Percentiles rank a stretch among this genome's conserved stretches.
These are phyloP conservation scores for Saccharomycopsis lassenensis DNA, from an alignment of 805 yeast genomes.

Conservation along the genomic window DNA sequence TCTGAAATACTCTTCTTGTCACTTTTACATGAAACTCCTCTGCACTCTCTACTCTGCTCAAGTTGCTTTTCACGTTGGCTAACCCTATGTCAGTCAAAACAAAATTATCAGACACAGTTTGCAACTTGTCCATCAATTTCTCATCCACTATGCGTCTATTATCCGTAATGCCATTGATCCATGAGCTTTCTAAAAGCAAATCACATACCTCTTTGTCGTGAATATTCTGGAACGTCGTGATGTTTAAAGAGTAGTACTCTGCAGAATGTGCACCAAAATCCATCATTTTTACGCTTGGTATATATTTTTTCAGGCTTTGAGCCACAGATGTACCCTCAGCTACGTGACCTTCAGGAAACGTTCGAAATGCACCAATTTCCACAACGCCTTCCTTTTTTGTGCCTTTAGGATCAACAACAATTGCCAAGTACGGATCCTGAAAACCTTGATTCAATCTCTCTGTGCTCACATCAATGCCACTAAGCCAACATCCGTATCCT, in stretches of 20 bases:
- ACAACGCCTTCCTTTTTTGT: constrained; percentile 52
- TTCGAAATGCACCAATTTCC: constrained; percentile 84
- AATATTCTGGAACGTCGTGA: constrained; percentile 45
- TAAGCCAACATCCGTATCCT: constrained; percentile 93
- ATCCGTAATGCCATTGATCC: constrained; percentile 30
- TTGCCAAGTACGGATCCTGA: constrained; percentile 86
- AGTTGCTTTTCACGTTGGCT: no score
- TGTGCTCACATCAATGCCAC: constrained; percentile 88
- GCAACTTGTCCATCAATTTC: constrained; percentile 11
- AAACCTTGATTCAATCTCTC: constrained; percentile 75
- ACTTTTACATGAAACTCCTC: no score
- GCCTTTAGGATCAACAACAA: constrained; percentile 77
- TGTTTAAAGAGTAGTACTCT: constrained; percentile 54
- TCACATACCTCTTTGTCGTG: constrained; percentile 38
- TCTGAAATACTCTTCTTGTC: no score
- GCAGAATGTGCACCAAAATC: constrained; percentile 67
- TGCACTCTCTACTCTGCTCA: no score
- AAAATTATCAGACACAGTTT: no score
- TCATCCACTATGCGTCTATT: neutral
- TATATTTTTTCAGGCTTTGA: constrained; percentile 4
- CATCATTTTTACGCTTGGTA: constrained; percentile 42
- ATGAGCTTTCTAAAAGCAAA: constrained; percentile 34
- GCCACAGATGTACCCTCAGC: constrained; percentile 2
- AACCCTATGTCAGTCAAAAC: no score
- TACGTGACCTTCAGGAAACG: constrained; percentile 36